Conservation (phyloP, 2,329 filamentous ascomycete genomes). For the Beauveria medogensis region DNA sequence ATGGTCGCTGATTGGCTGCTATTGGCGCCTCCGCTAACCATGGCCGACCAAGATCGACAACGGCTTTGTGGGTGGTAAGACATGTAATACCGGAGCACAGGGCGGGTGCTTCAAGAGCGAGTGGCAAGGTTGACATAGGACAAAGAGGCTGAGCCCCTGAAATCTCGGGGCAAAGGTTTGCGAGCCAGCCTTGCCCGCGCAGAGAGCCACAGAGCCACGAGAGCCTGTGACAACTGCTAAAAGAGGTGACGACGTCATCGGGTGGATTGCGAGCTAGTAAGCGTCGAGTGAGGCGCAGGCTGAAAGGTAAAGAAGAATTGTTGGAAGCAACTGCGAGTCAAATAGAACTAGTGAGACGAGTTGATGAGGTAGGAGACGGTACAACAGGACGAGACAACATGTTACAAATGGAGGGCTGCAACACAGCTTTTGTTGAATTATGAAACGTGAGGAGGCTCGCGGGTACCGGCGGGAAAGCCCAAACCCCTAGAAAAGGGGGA, state of each 20-base stretch:
- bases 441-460: neutral
- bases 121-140: neutral
- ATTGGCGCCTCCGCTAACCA: neutral
- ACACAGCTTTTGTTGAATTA: neutral
- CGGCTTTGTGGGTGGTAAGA: neutral
- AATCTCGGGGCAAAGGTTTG: neutral
- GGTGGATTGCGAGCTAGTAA: neutral
- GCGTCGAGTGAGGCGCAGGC: neutral
- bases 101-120: neutral
- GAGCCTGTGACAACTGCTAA: neutral
- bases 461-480: neutral
- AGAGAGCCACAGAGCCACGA: no score
- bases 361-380: neutral
- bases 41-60: neutral
- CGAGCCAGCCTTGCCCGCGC: neutral
- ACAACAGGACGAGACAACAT: neutral
- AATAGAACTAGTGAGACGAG: neutral
- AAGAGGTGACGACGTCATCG: slow-evolving; percentile 5
- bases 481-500: neutral
- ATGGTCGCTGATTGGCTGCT: neutral
- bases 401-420: neutral
- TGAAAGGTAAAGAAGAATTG: neutral
- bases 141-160: slow-evolving; percentile 10
- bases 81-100: neutral
- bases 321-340: neutral